Evolutionary conservation across 2,329 filamentous ascomycete genomes (phyloP).

Genomic region (Aspergillus alliaceus): DNA sequence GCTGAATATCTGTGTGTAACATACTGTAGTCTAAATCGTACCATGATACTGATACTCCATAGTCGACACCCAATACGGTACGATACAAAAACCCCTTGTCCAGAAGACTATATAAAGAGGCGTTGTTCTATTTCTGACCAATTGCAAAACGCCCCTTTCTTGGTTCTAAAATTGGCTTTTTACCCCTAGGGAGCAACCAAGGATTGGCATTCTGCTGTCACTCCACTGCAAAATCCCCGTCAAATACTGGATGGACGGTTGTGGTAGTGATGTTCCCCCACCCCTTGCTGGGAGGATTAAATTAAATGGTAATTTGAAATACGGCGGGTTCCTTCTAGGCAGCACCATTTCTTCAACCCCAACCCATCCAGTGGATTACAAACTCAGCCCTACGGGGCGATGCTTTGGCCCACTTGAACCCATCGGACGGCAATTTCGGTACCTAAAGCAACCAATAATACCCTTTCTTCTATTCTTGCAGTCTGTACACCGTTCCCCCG

Average conservation of each 20-base stretch:
- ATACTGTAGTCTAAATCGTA: too few species aligned
- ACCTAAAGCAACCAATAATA: not conserved
- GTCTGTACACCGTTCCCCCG: not conserved
- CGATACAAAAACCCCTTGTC: not conserved
- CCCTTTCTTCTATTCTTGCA: not conserved
- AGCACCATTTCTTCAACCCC: not conserved
- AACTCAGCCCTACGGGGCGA: conserved; percentile 7
- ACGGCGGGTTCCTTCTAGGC: not conserved
- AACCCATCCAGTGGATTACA: not conserved
- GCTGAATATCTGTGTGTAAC: too few species aligned
- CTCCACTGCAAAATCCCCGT: not conserved
- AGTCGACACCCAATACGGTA: too few species aligned
- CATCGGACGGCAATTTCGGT: not conserved
- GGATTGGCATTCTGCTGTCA: not conserved
- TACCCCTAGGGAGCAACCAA: not conserved
- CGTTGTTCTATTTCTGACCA: not conserved
- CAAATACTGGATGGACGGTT: too few species aligned
- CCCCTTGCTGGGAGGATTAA: not conserved
- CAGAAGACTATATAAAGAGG: not conserved
- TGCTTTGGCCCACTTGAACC: not conserved
- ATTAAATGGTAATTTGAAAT: not conserved
- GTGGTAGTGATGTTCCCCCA: too few species aligned
- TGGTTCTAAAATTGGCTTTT: not conserved
- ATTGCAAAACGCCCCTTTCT: not conserved
- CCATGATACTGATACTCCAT: too few species aligned